A percentile compares a stretch with the other conserved stretches of the same genome.
These are phyloP conservation scores for Pestalotiopsis sp. DNA, from an alignment of 2,329 filamentous ascomycete genomes.

Conservation along the genomic window DNA sequence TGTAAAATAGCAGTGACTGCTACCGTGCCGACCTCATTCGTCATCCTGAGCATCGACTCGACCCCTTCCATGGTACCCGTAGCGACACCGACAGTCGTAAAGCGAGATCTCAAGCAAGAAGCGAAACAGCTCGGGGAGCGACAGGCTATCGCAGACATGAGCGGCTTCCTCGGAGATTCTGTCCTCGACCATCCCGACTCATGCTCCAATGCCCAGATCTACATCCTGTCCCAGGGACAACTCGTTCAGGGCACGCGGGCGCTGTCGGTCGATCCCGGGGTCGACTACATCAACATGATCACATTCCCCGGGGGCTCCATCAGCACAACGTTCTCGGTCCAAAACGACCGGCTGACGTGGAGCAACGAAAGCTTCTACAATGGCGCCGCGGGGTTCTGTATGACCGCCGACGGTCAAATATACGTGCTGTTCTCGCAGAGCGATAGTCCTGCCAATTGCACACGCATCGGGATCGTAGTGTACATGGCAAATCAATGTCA, in stretches of 20 bases:
- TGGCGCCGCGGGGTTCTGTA: not conserved
- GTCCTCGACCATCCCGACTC: not conserved
- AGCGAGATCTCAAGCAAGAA: not conserved
- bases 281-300: not conserved
- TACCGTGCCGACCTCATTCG: not conserved
- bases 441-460: not conserved
- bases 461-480: not conserved
- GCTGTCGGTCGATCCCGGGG: not conserved
- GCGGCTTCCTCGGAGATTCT: not conserved
- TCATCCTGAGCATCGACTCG: not conserved
- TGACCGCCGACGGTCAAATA: not conserved
- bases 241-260: not conserved
- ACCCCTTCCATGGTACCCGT: not conserved
- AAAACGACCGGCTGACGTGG: not conserved
- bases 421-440: not conserved
- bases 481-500: not conserved
- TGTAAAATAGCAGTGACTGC: not conserved
- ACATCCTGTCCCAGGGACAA: not conserved
- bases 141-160: not conserved
- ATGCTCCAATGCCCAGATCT: not conserved
- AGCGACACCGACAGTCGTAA: not conserved
- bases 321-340: not conserved
- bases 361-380: not conserved
- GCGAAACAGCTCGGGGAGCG: not conserved
- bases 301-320: not conserved